phyloP scores from a whole-genome alignment of 2,329 filamentous ascomycete species.

The Talaromyces atroroseus region DNA sequence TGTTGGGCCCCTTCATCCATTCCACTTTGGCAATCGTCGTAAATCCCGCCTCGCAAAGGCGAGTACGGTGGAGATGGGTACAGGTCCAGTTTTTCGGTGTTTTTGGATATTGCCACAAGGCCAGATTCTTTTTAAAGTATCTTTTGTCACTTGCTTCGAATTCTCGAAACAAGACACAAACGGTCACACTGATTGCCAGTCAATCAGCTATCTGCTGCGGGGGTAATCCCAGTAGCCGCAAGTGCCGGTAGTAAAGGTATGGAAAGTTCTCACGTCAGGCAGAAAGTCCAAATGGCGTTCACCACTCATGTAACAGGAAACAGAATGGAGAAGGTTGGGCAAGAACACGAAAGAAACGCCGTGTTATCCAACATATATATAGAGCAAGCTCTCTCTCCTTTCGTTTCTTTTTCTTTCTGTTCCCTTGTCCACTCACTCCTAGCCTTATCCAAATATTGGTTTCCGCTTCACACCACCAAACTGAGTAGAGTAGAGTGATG shows the following conservation, averaged over 20 bases:
- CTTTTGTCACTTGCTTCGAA: neutral
- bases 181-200: conserved; percentile 1
- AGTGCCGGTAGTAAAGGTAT: neutral
- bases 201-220: neutral
- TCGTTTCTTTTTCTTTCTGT: conserved; percentile 1
- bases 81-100: conserved; percentile 57
- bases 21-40: conserved; percentile 51
- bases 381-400: neutral
- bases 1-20: conserved; percentile 75
- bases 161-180: neutral
- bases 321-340: neutral
- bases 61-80: conserved; percentile 59
- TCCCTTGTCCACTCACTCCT: neutral
- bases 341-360: neutral
- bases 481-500: neutral
- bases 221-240: conserved; percentile 6
- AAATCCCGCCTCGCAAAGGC: conserved; percentile 54
- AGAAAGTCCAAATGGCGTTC: neutral
- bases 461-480: neutral
- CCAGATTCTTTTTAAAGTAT: neutral
- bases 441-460: neutral
- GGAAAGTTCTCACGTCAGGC: neutral
- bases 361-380: conserved; percentile 1
- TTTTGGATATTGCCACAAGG: neutral
- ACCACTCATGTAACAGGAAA: conserved; percentile 4